Base-by-base conservation (phyloP, 2,329 filamentous ascomycete species). In the Myriosclerotinia scirpicola region DNA sequence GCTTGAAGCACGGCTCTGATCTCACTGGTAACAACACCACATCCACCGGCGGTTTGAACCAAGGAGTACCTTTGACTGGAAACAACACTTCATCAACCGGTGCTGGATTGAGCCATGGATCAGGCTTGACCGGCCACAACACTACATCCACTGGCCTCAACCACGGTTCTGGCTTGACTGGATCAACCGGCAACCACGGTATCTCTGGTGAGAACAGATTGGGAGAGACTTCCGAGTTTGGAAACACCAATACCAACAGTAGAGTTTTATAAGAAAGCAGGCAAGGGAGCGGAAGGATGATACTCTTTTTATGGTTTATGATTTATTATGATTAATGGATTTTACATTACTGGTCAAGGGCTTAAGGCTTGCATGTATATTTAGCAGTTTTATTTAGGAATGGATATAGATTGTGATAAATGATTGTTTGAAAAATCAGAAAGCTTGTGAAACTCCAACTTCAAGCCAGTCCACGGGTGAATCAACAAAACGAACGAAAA, bases 171-270 rank as follows among this genome's bases (percentile, higher is more conserved):
- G 52, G 52, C 8, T 6, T 30, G 9, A 17, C 34, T 8, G 48
- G 59, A 22, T 53, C 50, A 20, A 54, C 46, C 0, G 58, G 67
- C n/a, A 17, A 50, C 26, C 52, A 52, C n/a, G 61, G 65, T 36
- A 48, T 69, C 20, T 26, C 65, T 44, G 66, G 69, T 5, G 61
- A 67, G 53, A 20, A 55, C 15, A 22, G 42, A 17, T 42, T 67
- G n/a, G 62, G 55, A 38, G 59, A 60, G 30, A 65, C 67, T 67
- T 69, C 64, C 6, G 67, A 69, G 9, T 66, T 67, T 60, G 67
- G 54, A 22, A 70, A 69, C 34, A n/a, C n/a, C 26, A 34, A 50
- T 61, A 48, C 30, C 58, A 60, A 60, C 8, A 50, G n/a, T 17
- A 44, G 58, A 17, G 8, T 50, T 26, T 60, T 60, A 42, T 50